phyloP scores from a whole-genome alignment of 352 stramenopile genomes.

The Phytophthora pistaciae region DNA sequence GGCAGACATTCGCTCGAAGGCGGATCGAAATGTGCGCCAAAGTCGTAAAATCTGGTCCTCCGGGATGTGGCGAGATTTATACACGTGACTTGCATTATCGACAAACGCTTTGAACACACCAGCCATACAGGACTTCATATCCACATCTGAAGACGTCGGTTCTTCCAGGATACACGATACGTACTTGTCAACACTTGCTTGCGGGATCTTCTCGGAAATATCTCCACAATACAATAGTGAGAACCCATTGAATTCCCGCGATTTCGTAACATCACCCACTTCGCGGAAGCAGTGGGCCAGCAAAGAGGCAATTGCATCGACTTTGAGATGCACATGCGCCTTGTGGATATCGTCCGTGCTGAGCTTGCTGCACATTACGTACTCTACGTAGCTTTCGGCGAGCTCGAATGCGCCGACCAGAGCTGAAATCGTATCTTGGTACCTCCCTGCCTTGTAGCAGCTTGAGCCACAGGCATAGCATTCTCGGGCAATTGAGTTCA shows the following conservation, averaged over 20 bases:
- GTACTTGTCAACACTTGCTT: constrained; percentile 58
- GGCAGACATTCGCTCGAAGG: constrained; percentile 37
- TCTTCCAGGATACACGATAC: constrained; percentile 59
- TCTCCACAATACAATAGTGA: constrained; percentile 65
- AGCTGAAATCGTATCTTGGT: constrained; percentile 47
- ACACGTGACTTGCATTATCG: constrained; percentile 45
- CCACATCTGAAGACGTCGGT: constrained; percentile 4
- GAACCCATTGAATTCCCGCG: constrained; percentile 52
- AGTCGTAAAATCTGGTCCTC: constrained; percentile 30
- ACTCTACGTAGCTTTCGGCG: constrained; percentile 66
- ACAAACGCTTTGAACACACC: constrained; percentile 46
- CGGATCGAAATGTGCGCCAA: constrained; percentile 43
- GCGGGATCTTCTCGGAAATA: constrained; percentile 29
- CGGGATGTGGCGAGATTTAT: constrained; percentile 39
- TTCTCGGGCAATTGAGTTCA: constrained; percentile 72
- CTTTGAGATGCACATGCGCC: constrained; percentile 59
- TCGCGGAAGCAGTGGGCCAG: constrained; percentile 66
- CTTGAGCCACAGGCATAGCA: constrained; percentile 60
- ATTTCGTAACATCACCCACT: constrained; percentile 33
- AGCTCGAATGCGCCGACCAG: constrained; percentile 61
- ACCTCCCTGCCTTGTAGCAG: constrained; percentile 61
- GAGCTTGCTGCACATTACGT: constrained; percentile 62
- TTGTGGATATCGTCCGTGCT: constrained; percentile 41
- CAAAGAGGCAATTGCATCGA: constrained; percentile 66
- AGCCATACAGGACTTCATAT: constrained; percentile 4